Base-by-base conservation (phyloP, 2,329 filamentous ascomycete species). In the Cercospora zeina region DNA sequence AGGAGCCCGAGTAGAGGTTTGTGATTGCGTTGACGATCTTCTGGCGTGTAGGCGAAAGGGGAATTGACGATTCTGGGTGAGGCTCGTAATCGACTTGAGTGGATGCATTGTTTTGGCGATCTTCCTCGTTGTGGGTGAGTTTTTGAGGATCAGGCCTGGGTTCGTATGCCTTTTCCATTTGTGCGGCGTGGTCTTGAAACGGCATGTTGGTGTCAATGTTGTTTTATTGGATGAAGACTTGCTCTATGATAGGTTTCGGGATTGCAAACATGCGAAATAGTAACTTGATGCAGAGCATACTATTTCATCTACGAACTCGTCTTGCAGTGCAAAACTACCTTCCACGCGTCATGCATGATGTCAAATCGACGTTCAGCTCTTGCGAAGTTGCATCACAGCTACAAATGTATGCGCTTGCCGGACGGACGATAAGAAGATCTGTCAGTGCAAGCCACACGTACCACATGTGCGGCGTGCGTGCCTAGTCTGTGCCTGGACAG, bases 1-100 rank as follows among this genome's bases (percentile, higher is more conserved):
- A 58, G 5, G 55, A 58, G 5, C 80, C 79, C 45, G 75, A 77
- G 66, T 82, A 83, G 1, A 83, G 69, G 8, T 73, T 76, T 21
- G 73, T 73, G 57, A 82, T 81, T 3, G 71, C 70, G 24, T 77
- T 69, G 2, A 82, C 70, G 42, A 82, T 81, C 5, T 71, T 67
- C 59, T 80, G 70, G 19, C 75, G 72, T 2, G 73, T 69, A 0
- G 73, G 58, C 0, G 75, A 72, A 2, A 80, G 64, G 10, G 69
- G 58, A 27, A 78, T 69, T 1, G 72, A 77, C 10, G 70, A 59
- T 4, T 71, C 68, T 2, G 78, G 77, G 55, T 77, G 70, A 4
- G 79, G 79, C 34, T 76, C 73, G 63, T 80, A 81, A 67, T 80
- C 77, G 54, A 78, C 70, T 37, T 69, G 66, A n/a, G 65, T 69